Base-by-base conservation (phyloP, 345 rosid genomes). In the Eucalyptus curtisii region DNA sequence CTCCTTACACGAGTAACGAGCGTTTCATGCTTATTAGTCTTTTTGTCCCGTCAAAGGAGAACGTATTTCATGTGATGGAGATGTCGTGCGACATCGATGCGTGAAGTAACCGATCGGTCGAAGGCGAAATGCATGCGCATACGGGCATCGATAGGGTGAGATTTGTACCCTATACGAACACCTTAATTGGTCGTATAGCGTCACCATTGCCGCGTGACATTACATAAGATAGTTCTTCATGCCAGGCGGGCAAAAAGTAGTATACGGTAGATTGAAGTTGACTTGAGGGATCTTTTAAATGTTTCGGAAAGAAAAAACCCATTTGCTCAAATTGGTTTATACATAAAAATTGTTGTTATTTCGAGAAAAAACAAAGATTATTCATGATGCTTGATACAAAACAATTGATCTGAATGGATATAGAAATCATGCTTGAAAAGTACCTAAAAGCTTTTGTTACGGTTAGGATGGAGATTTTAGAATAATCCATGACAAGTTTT, bases 251-350 rank as follows among this genome's bases (percentile, higher is more conserved):
- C 0, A 1, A 61, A 27, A 61, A 61, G 15, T 30, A 30, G 6
- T 59, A 1, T 7, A 2, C 0, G 1, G 4, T 61, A 30, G 4
- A 61, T 61, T 12, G 0, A 5, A 33, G 7, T 17, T 5, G 7
- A 19, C 42, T 68, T 2, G 25, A 37, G 25, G 1, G 82, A 19
- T 10, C 27, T 71, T 71, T 10, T 0, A 11, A 22, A 71, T 71
- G 4, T 76, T 30, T 4, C 1, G 7, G 2, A 40, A 20, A 12
- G 82, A 20, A 76, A 6, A 40, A 44, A 3, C 1, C 5, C 84
- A 20, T 1, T 44, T 13, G 12, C 5, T 10, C 14, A 4, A 22
- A 40, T 76, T 76, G 5, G 30, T 6, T 44, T 20, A 40, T 12
- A 37, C 27, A 20, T 37, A 1, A 3, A 71, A 40, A 5, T 2